Conservation (phyloP, 2,329 filamentous ascomycete genomes). For the Furcasterigmium furcatum region DNA sequence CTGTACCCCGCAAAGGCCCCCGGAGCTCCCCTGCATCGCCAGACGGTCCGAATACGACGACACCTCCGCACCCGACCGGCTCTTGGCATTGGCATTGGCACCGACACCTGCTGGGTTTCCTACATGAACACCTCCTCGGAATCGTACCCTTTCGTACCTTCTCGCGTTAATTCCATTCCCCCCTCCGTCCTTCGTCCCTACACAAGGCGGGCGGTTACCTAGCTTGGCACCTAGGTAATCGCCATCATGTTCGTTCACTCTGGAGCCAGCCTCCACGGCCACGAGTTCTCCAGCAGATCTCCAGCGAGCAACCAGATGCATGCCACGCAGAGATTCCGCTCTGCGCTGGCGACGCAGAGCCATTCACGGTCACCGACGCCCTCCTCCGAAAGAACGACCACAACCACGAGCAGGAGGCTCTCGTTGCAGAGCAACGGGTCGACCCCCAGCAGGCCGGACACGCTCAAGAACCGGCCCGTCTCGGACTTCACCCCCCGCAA, state of each 20-base stretch:
- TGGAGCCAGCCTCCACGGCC: constrained; percentile 57
- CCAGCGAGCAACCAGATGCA: constrained; percentile 19
- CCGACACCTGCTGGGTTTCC: too few species aligned
- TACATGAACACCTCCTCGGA: background rate
- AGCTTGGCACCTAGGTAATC: constrained; percentile 1
- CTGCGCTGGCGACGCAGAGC: background rate
- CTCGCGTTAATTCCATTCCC: background rate
- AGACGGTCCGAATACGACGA: background rate
- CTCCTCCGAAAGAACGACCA: background rate
- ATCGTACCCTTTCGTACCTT: constrained; percentile 2
- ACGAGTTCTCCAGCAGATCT: constrained; percentile 49
- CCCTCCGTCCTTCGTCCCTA: background rate
- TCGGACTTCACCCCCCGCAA: constrained; percentile 33
- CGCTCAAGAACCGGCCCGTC: constrained; percentile 23
- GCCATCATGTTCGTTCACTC: constrained; percentile 55
- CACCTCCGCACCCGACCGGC: background rate
- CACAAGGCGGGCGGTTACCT: constrained; percentile 1
- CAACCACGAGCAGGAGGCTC: background rate
- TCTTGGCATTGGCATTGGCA: background rate
- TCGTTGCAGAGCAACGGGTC: background rate
- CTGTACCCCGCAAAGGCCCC: too few species aligned
- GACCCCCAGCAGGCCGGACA: background rate
- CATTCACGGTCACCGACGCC: background rate
- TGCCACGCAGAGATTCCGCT: constrained; percentile 6
- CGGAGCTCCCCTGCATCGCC: background rate